Evolutionary conservation across 2,329 filamentous ascomycete species (phyloP), one percentile per base, ranked within the genome.

Genomic region (Xenoacremonium recifei): DNA sequence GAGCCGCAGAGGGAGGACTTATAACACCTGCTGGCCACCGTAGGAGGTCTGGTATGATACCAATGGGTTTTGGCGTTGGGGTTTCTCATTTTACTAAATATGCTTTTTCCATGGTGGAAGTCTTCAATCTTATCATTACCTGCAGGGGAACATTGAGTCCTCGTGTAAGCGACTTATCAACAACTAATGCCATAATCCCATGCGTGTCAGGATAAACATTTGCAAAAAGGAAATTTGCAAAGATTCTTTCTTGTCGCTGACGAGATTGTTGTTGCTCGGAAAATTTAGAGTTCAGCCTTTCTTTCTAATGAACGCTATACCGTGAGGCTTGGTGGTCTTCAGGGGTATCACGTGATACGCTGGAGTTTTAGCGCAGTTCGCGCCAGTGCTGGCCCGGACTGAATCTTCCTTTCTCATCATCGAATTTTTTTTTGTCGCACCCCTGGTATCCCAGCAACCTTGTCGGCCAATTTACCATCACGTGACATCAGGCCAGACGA

Each of bases 61-160:
- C 62, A 66, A 47, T 54, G 58, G 59, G 50, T 47, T 38, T n/a
- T 53, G 63, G 63, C 53, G 57, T 61, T n/a, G n/a, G n/a, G n/a
- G n/a, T n/a, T n/a, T n/a, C n/a, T n/a, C n/a, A n/a, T n/a, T n/a
- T n/a, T n/a, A n/a, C n/a, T n/a, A n/a, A n/a, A n/a, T n/a, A n/a
- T n/a, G n/a, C n/a, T n/a, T n/a, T n/a, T n/a, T n/a, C n/a, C n/a
- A n/a, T n/a, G n/a, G n/a, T n/a, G n/a, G n/a, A n/a, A n/a, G n/a
- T n/a, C n/a, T n/a, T n/a, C n/a, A n/a, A n/a, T n/a, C n/a, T n/a
- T n/a, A n/a, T n/a, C n/a, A n/a, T n/a, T n/a, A n/a, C n/a, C n/a
- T n/a, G n/a, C n/a, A n/a, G n/a, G n/a, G n/a, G n/a, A n/a, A n/a
- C n/a, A n/a, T n/a, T n/a, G n/a, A n/a, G n/a, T n/a, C n/a, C n/a